These are phyloP conservation scores for Voacanga thouarsii DNA, from an alignment of 257 asterid species.

Conservation along the genomic window DNA sequence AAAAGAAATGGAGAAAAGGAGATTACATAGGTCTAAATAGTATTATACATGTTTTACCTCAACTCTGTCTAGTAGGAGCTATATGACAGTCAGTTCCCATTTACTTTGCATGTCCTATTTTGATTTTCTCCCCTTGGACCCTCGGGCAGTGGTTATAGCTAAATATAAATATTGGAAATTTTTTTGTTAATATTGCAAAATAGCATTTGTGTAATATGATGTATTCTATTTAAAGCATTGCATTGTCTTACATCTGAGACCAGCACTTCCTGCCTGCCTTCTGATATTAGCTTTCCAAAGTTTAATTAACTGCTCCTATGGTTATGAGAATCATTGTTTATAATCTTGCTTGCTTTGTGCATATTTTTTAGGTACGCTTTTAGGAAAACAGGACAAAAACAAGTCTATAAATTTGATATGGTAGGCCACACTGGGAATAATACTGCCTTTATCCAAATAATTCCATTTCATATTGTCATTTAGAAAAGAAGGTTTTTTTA, in stretches of 20 bases:
- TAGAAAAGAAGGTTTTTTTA: background rate
- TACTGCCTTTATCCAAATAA: background rate
- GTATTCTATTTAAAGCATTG: background rate
- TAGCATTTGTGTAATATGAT: no score
- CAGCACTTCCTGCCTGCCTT: background rate
- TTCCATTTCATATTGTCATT: background rate
- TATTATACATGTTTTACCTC: no score
- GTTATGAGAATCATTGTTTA: background rate
- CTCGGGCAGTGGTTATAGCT: no score
- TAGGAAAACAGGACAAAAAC: background rate
- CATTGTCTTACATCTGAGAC: no score
- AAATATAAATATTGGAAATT: no score
- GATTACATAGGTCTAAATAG: background rate
- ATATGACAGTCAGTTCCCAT: no score
- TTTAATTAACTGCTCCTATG: background rate
- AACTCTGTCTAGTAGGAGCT: no score
- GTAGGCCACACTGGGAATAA: background rate
- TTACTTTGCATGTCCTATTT: no score
- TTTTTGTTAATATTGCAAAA: no score
- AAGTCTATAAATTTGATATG: background rate
- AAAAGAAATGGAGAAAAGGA: background rate
- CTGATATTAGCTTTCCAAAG: background rate
- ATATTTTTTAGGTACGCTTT: no score
- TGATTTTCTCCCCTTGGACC: no score
- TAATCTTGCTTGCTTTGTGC: no score